Conservation (phyloP, 306 rosid genomes). For the Lathyrus oleraceus region DNA sequence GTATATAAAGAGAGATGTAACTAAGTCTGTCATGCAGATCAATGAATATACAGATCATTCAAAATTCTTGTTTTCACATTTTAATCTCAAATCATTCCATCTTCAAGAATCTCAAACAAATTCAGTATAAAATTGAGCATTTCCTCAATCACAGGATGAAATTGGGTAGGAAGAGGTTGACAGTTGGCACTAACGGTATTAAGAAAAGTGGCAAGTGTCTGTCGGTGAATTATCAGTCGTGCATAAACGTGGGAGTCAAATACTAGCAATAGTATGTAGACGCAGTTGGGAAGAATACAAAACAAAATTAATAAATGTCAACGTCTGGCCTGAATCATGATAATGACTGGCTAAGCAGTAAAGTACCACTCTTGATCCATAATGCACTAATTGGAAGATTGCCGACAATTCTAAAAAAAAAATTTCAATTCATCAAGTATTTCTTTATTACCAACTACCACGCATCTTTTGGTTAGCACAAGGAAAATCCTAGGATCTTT, state of each 20-base stretch:
- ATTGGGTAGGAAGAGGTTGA: slow-evolving; percentile 24
- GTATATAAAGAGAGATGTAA: too few relatives aligned
- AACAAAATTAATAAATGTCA: slow-evolving; percentile 14
- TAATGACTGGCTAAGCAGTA: slow-evolving; percentile 23
- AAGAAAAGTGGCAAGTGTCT: background rate
- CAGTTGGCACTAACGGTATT: slow-evolving; percentile 21
- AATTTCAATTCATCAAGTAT: background rate
- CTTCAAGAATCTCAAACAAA: too few relatives aligned
- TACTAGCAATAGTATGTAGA: background rate
- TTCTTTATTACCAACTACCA: background rate
- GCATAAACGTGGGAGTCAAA: slow-evolving; percentile 35
- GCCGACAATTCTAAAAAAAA: slow-evolving; percentile 30
- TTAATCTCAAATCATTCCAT: too few relatives aligned
- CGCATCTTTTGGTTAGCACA: background rate
- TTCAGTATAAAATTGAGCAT: background rate
- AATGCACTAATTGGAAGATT: background rate
- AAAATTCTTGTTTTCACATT: too few relatives aligned
- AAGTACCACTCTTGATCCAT: slow-evolving; percentile 1
- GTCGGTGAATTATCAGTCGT: slow-evolving; percentile 16
- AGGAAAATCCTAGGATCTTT: background rate
- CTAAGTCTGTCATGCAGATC: too few relatives aligned
- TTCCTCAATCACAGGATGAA: slow-evolving; percentile 1
- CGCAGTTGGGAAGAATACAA: slow-evolving; percentile 30
- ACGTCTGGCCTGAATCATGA: slow-evolving; percentile 36
- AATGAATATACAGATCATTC: too few relatives aligned